Base-by-base conservation (phyloP, 768 basidiomycete species). In the Vishniacozyma victoriae region DNA sequence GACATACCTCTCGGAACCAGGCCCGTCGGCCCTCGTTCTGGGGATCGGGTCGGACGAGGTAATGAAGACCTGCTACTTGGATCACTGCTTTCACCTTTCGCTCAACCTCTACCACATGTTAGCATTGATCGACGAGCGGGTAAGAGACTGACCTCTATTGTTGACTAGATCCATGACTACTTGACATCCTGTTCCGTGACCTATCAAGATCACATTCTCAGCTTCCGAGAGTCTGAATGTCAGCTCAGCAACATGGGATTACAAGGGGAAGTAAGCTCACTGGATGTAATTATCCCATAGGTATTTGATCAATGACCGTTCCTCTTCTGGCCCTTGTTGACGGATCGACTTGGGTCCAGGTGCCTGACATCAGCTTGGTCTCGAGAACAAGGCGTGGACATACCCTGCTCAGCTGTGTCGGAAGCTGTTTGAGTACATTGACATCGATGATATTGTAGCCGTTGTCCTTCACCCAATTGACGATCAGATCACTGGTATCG, bases 281-380 rank as follows among this genome's bases (percentile, higher is more conserved):
- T 86, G 82, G 53, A 97, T 77, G 63, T 91, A 92, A 62, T 96
- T 93, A 70, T 97, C 93, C 95, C 95, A 99, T 11, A 97, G 71
- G 67, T 96, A 93, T 3, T 78, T 77, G 49, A 93, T 67, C 19
- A 92, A 73, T 23, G 85, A 80, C 40, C 58, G 69, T 65, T 71
- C 47, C 43, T 41, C 19, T 50, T 56, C 19, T 25, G 52, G 53
- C 60, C 60, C 53, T 52, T 40, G 42, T 29, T 55, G 56, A 6
- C 33, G 33, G 20, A 61, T 44, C 51, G 54, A 46, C 44, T 50
- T 45, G 5, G 55, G 60, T 26, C 38, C 50, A 18, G 16, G 24
- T 31, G 12, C 2, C 16, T 26, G 4, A 7, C 18, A 38, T 38
- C 37, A 38, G 19, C 37, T 9, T 18, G 37, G 11, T 7, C 19